Percentiles rank a stretch among this genome's conserved stretches.
Conservation (phyloP, 2,329 filamentous ascomycete genomes). For the Colletotrichum camelliae region DNA sequence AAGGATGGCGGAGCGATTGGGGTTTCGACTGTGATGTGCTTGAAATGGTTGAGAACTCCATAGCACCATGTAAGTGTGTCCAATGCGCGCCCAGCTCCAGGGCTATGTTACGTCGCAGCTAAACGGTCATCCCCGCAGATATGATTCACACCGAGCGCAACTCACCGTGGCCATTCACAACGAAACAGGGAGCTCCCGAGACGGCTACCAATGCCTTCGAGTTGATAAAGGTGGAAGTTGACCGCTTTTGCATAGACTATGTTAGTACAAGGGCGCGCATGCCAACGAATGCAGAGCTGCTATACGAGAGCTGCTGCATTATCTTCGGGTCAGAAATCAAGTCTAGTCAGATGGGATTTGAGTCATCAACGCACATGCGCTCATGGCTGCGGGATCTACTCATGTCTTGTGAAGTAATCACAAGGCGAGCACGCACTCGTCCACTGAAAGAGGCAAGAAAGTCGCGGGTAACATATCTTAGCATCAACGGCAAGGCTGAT, state of each 20-base stretch:
- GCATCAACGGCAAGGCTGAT: slow-evolving; percentile 11
- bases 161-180: slow-evolving; percentile 35
- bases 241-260: background rate
- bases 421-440: slow-evolving; percentile 21
- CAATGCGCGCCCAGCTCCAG: too few species aligned
- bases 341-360: background rate
- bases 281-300: slow-evolving; percentile 2
- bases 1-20: slow-evolving; percentile 45
- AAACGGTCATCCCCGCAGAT: slow-evolving; percentile 21
- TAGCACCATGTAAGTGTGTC: slow-evolving; percentile 37
- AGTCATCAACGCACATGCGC: slow-evolving; percentile 17
- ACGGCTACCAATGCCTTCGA: slow-evolving; percentile 11
- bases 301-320: slow-evolving; percentile 16
- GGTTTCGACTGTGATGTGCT: slow-evolving; percentile 41
- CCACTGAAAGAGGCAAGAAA: background rate
- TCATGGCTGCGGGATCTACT: slow-evolving; percentile 33
- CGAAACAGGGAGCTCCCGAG: slow-evolving; percentile 20
- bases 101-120: background rate
- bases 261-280: background rate
- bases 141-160: slow-evolving; percentile 43
- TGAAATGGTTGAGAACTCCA: slow-evolving; percentile 41
- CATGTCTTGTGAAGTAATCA: slow-evolving; percentile 4
- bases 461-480: slow-evolving; percentile 7
- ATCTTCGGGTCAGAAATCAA: slow-evolving; percentile 25
- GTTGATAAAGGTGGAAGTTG: slow-evolving; percentile 8